Base-by-base conservation (phyloP, 2,329 filamentous ascomycete species). In the Gliomastix tumulicola region DNA sequence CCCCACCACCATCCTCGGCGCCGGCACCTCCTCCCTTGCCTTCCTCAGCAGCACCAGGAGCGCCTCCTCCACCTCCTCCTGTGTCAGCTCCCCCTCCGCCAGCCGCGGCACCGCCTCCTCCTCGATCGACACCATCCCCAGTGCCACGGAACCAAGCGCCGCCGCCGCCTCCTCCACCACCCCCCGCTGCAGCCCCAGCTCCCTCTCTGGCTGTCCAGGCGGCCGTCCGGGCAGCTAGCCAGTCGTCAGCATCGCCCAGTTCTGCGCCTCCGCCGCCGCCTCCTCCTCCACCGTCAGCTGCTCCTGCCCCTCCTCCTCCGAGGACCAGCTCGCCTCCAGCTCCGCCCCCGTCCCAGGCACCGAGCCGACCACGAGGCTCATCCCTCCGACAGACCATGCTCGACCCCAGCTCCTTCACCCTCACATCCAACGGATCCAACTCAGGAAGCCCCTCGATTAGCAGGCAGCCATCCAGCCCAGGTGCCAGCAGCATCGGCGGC, bases 361-460 rank as follows among this genome's bases (percentile, higher is more conserved):
- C 56, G 40, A 48, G 52, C 25, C 57, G 69, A 21, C 51, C 59
- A 42, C 60, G 65, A 43, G 60, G 64, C 19, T 65, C 71, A 45
- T 55, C 65, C 49, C 52, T 81, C 58, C 69, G 70, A 27, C 66
- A 70, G 32, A 74, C 80, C 6, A 77, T 85, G 68, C 65, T 92
- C 12, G 83, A 90, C 53, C 74, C 86, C 2, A 85, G 79, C 51
- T 72, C 81, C 11, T 92, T 88, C 58, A 92, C 86, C 1, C 67
- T 88, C 30, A 71, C 71, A 16, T 65, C 71, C 7, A 86, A 85
- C 51, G 81, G 81, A 31, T 60, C 58, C 21, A 73, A 70, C 44
- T 66, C 63, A 17, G 63, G 70, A 3, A 71, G 65, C 41, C 66
- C 68, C 2, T 63, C 65, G 5, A 13, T 16, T 16, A n/a, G n/a